phyloP scores from a whole-genome alignment of 768 basidiomycete species.

The Mycena haematopus region DNA sequence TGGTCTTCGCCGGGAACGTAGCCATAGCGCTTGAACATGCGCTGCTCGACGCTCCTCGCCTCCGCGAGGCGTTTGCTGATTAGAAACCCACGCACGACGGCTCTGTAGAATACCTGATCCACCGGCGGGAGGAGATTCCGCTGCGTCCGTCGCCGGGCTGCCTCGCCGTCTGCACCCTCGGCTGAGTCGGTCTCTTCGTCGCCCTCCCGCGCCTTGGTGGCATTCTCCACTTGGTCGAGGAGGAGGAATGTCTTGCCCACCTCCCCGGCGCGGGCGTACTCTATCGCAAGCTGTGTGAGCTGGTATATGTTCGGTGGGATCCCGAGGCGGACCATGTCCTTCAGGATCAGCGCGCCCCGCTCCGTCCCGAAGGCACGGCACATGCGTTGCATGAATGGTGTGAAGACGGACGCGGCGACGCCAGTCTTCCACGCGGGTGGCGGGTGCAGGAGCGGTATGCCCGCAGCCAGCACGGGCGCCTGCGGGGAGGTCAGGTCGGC shows the following conservation, averaged over 20 bases:
- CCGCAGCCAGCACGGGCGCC: slow-evolving; percentile 14
- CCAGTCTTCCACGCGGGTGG: slow-evolving; percentile 40
- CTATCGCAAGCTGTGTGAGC: slow-evolving; percentile 55
- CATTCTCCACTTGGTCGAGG: slow-evolving; percentile 48
- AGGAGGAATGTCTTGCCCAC: slow-evolving; percentile 45
- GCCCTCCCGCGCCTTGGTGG: neutral
- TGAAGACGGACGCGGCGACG: slow-evolving; percentile 48
- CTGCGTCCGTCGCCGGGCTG: neutral
- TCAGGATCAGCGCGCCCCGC: slow-evolving; percentile 47
- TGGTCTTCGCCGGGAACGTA: slow-evolving; percentile 4
- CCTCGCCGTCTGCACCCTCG: neutral
- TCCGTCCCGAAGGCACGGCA: slow-evolving; percentile 38
- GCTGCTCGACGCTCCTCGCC: slow-evolving; percentile 15
- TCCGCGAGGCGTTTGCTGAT: slow-evolving; percentile 3
- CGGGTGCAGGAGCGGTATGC: slow-evolving; percentile 33
- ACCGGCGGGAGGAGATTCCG: too few species aligned
- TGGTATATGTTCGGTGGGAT: slow-evolving; percentile 54
- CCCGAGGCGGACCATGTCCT: slow-evolving; percentile 58
- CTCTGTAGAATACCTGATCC: slow-evolving; percentile 28
- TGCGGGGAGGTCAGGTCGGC: slow-evolving; percentile 18
- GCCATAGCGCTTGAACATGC: slow-evolving; percentile 19
- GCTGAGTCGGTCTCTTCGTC: neutral
- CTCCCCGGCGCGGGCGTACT: slow-evolving; percentile 50
- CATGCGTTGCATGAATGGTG: slow-evolving; percentile 56
- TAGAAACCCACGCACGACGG: slow-evolving; percentile 25